phyloP scores from a whole-genome alignment of 345 rosid species.

The Viola odorata region DNA sequence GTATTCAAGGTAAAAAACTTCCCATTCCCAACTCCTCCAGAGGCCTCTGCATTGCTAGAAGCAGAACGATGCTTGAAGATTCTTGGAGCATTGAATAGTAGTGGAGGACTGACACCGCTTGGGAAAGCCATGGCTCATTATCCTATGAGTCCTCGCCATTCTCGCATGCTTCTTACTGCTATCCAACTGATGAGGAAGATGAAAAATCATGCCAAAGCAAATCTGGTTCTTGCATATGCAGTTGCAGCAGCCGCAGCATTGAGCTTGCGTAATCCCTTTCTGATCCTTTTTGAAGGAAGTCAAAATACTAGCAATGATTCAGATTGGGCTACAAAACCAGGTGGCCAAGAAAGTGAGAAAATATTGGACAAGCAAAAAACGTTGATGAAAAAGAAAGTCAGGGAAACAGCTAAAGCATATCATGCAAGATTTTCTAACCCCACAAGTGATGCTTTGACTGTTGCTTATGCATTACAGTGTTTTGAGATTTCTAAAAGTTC shows the following conservation, averaged over 20 bases:
- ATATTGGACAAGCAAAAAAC: conserved; percentile 42
- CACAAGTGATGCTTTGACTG: conserved; percentile 71
- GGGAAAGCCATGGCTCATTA: conserved; percentile 85
- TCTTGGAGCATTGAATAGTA: conserved; percentile 67
- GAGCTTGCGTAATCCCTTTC: conserved; percentile 73
- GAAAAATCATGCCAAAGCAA: conserved; percentile 40
- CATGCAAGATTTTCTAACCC: conserved; percentile 68
- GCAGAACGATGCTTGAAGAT: conserved; percentile 68
- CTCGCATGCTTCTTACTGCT: conserved; percentile 83
- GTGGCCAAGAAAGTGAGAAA: conserved; percentile 16
- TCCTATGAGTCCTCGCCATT: conserved; percentile 91
- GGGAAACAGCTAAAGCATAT: conserved; percentile 46
- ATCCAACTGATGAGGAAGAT: conserved; percentile 47
- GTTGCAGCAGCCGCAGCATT: conserved; percentile 76
- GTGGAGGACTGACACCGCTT: conserved; percentile 56
- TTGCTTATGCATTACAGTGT: conserved; percentile 63
- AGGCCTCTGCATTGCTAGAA: conserved; percentile 48
- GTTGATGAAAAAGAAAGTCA: conserved; percentile 45
- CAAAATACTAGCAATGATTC: conserved; percentile 20
- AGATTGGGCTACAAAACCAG: conserved; percentile 23
- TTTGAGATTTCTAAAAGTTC: conserved; percentile 51
- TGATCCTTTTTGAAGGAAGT: conserved; percentile 45
- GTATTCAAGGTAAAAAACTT: conserved; percentile 64
- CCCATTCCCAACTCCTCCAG: conserved; percentile 93
- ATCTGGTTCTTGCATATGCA: conserved; percentile 66